Evolutionary conservation across 192 early-diverging fungal genomes (phyloP).

Genomic region (Umbelopsis sp.): DNA sequence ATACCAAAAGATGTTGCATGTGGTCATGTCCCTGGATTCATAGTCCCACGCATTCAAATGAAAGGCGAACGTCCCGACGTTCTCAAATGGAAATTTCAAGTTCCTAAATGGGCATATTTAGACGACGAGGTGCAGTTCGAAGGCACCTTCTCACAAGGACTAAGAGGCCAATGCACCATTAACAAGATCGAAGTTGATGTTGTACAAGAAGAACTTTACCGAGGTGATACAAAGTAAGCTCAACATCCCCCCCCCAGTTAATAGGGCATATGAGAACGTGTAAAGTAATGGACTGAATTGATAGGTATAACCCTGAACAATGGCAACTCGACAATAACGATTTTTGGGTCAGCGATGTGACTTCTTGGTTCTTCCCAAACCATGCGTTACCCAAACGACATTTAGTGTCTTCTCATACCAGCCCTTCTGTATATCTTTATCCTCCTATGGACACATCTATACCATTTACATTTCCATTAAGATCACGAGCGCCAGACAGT

Average conservation of each 20-base stretch:
- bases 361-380: constrained; percentile 4
- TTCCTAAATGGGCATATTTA: constrained; percentile 31
- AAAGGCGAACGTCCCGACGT: constrained; percentile 22
- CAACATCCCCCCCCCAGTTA: neutral
- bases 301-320: neutral
- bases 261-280: neutral
- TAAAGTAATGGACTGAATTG: neutral
- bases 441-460: constrained; percentile 27
- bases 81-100: constrained; percentile 30
- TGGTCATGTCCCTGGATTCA: constrained; percentile 22
- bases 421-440: constrained; percentile 23
- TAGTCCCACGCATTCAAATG: constrained; percentile 28
- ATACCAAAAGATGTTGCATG: constrained; percentile 31
- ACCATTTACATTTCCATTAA: constrained; percentile 32
- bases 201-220: constrained; percentile 41
- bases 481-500: too few species aligned
- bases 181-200: constrained; percentile 30
- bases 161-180: neutral
- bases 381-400: constrained; percentile 22
- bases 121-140: constrained; percentile 26
- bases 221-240: constrained; percentile 21
- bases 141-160: constrained; percentile 13
- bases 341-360: neutral
- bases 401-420: constrained; percentile 13
- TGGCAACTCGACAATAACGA: neutral